A percentile compares a stretch with the other conserved stretches of the same genome.
Evolutionary conservation across 2,329 filamentous ascomycete genomes (phyloP).

Genomic region (Fusarium palustre): DNA sequence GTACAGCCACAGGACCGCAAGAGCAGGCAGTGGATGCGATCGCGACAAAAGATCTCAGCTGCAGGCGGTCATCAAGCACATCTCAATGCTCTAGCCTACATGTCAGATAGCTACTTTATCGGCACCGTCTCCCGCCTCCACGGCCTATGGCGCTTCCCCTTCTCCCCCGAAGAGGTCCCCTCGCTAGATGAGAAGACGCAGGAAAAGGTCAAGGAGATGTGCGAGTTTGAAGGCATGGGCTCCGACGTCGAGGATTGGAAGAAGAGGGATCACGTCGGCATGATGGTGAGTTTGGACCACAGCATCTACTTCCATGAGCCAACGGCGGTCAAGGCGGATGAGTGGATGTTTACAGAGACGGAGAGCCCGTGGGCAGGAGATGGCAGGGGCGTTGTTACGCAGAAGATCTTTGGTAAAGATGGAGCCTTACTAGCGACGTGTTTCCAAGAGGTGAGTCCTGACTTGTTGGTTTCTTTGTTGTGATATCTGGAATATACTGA

Average conservation of each 20-base stretch:
- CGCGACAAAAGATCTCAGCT: conserved; percentile 78
- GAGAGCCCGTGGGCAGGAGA: conserved; percentile 84
- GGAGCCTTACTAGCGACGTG: conserved; percentile 82
- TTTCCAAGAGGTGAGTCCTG: conserved; percentile 75
- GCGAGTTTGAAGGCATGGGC: conserved; percentile 58
- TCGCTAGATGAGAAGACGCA: conserved; percentile 57
- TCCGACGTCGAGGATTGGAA: conserved; percentile 60
- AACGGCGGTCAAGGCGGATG: conserved; percentile 67
- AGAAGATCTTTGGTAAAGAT: conserved; percentile 77
- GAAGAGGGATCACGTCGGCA: conserved; percentile 73
- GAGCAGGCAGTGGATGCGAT: conserved; percentile 79
- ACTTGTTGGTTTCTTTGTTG: conserved; percentile 2
- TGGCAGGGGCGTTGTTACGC: conserved; percentile 79
- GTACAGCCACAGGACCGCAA: conserved; percentile 72
- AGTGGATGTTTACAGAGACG: conserved; percentile 86
- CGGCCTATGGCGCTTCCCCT: conserved; percentile 79
- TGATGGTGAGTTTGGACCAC: conserved; percentile 87
- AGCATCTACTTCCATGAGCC: conserved; percentile 76
- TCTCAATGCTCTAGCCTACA: conserved; percentile 88
- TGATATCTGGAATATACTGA: conserved; percentile 35
- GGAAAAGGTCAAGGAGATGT: conserved; percentile 53
- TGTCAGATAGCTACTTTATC: conserved; percentile 94
- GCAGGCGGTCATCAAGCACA: conserved; percentile 83
- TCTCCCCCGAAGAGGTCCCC: conserved; percentile 65
- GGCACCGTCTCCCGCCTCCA: conserved; percentile 87